Base-by-base conservation (phyloP, 2,329 filamentous ascomycete species). In the Coniella vitis region DNA sequence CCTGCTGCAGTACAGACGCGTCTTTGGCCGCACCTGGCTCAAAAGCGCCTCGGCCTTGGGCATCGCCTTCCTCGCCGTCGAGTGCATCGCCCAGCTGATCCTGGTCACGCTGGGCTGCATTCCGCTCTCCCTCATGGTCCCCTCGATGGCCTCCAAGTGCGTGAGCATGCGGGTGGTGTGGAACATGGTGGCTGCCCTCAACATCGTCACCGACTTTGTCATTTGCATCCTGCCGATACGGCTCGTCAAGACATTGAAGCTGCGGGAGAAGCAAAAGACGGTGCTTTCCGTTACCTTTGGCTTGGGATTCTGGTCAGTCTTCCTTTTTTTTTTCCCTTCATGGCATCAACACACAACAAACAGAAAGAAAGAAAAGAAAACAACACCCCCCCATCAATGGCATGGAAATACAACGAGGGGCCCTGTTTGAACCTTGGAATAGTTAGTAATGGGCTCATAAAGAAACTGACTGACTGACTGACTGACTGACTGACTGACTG, bases 161-260 rank as follows among this genome's bases (percentile, higher is more conserved):
- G 51, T 58, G 22, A 41, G 56, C 51, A 54, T 43, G 10, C 31
- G 31, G 7, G 51, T 50, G 12, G 52, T 60, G 16, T 60, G 58
- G 58, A 59, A 59, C 22, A 48, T 59, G 40, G 56, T 54, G 38
- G 52, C 58, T 34, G 61, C 57, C 22, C 61, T 68, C 54, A 69
- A 69, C 53, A 55, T 69, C 31, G 52, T 57, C 10, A 67, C 64
- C 32, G 65, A 68, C 44, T 55, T 69, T 39, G 55, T 64, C 21
- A 54, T 69, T 7, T 67, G 67, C 47, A 54, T 65, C 14, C 61
- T 67, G 36, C 66, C 67, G 3, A 65, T 69, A 13, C 66, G 66
- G 1, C 58, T 63, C n/a, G 61, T 68, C 52, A 62, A 61, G 53
- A 62, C 60, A 29, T 52, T 69, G 31, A 61, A 66, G 22, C 55